Conservation (phyloP, 2,329 filamentous ascomycete genomes). For the Dactylella cylindrospora region DNA sequence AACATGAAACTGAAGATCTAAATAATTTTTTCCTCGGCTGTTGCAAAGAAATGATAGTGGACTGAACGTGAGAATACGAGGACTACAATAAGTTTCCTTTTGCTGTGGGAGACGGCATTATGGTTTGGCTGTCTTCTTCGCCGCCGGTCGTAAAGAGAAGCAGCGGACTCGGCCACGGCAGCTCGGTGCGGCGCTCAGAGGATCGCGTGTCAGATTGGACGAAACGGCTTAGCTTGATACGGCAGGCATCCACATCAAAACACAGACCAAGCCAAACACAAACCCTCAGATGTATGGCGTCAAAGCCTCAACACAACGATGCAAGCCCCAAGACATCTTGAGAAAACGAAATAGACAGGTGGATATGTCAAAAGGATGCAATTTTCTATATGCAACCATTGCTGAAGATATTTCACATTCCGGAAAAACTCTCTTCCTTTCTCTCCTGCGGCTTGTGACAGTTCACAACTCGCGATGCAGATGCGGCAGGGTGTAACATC, state of each 20-base stretch:
- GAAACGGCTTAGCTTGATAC: conserved; percentile 1
- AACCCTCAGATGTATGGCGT: neutral
- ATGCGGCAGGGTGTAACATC: neutral
- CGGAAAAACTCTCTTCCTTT: too few species aligned
- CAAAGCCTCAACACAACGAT: too few species aligned
- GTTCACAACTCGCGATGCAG: neutral
- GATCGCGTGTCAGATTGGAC: neutral
- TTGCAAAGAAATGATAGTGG: too few species aligned
- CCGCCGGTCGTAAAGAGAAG: neutral
- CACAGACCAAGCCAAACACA: neutral
- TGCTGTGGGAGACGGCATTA: too few species aligned
- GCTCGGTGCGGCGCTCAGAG: conserved; percentile 19
- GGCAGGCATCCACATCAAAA: conserved; percentile 4
- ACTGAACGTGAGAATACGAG: too few species aligned
- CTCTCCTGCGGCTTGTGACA: conserved; percentile 13
- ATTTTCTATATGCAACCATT: neutral
- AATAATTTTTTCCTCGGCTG: too few species aligned
- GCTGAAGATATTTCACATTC: neutral
- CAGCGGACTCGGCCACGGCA: conserved; percentile 38
- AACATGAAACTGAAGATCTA: too few species aligned
- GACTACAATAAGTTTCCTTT: too few species aligned
- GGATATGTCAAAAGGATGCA: neutral
- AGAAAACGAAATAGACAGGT: neutral
- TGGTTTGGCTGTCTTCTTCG: neutral
- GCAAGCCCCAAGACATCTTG: neutral